A percentile compares a stretch with the other conserved stretches of the same genome.
These are phyloP conservation scores for Apiospora hydei DNA, from an alignment of 2,329 filamentous ascomycete genomes.

Conservation along the genomic window DNA sequence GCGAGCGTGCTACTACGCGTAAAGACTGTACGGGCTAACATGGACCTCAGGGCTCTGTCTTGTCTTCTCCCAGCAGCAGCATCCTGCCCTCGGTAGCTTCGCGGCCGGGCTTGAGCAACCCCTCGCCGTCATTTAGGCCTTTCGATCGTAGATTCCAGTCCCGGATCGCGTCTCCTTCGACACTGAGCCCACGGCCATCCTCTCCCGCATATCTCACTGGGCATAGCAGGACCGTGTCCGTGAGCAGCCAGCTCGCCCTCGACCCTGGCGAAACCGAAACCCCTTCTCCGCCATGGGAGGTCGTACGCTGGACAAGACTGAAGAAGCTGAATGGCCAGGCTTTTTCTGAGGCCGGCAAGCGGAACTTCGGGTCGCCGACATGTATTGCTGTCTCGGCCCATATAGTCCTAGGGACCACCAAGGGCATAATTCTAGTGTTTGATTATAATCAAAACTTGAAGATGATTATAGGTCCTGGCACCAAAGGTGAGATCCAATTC, in stretches of 20 bases:
- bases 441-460: constrained; percentile 97
- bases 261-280: constrained; percentile 73
- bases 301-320: constrained; percentile 93
- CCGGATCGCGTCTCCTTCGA: constrained; percentile 71
- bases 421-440: constrained; percentile 93
- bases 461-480: constrained; percentile 90
- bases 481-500: constrained; percentile 71
- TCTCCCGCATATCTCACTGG: constrained; percentile 80
- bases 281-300: constrained; percentile 89
- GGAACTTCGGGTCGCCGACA: constrained; percentile 91
- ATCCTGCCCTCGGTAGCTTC: constrained; percentile 74
- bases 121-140: constrained; percentile 84
- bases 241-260: constrained; percentile 72
- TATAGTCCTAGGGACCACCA: constrained; percentile 91
- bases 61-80: constrained; percentile 77
- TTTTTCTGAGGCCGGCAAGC: constrained; percentile 90
- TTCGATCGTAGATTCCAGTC: constrained; percentile 97
- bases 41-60: constrained; percentile 60
- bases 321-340: constrained; percentile 88
- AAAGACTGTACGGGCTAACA: constrained; percentile 38
- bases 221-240: constrained; percentile 82
- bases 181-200: constrained; percentile 69
- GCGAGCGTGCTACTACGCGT: constrained; percentile 33
- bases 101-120: constrained; percentile 69
- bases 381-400: constrained; percentile 87